Base-by-base conservation (phyloP, 768 basidiomycete species). In the Sistotremastrum suecicum region DNA sequence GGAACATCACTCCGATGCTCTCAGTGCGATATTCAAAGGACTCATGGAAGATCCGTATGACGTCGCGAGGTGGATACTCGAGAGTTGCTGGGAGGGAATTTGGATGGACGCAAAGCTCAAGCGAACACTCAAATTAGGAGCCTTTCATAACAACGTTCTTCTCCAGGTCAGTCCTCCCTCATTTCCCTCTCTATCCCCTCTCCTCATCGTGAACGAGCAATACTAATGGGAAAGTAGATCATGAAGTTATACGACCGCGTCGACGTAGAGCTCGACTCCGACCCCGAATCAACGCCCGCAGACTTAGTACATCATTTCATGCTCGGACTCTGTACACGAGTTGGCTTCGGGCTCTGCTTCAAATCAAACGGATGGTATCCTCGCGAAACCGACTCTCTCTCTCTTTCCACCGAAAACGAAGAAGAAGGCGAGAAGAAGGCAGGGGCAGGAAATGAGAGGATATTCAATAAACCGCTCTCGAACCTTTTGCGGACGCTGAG, bases 291-390 rank as follows among this genome's bases (percentile, higher is more conserved):
- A 39, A 60, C 79, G 12, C 81, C 79, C 7, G 88, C 83, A 1
- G 80, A 92, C 51, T 69, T 94, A 3, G 79, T 75, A 0, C 85
- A 89, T 49, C 88, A 91, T 54, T 97, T 95, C 60, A 64, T 95
- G 7, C 72, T 92, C 30, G 83, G 82, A 2, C 76, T 89, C 32
- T 85, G 83, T 53, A 83, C 85, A 0, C 76, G 75, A 29, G 84
- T 87, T 0, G 90, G 91, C 0, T 63, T 68, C 8, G 91, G 91
- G 0, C 69, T 95, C 9, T 97, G 91, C 56, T 95, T 94, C 63
- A 76, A 67, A 43, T 88, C 92, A 54, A 71, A 75, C 5, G 91
- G 91, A 2, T 97, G 91, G 91, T 97, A 95, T 53, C 78, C 78
- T 3, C 77, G 86, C 2, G 80, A 82, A 50, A 58, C 60, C 2